Evolutionary conservation across 1,284 basidiomycete genomes (phyloP).

Genomic region (Moniliella sp.): DNA sequence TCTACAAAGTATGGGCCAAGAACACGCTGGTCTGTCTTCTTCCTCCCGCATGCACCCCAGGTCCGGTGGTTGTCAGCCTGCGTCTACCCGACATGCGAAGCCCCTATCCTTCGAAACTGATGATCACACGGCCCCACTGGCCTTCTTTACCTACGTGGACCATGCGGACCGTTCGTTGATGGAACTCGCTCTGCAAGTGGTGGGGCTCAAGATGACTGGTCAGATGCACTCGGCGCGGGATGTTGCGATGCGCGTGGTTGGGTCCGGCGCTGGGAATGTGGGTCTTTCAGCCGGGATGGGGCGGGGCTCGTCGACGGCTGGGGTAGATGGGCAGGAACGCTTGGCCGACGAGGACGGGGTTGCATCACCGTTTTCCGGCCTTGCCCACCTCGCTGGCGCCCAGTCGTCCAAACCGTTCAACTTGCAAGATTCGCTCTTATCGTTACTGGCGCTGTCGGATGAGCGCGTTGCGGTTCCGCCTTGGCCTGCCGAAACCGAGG

Average conservation of each 20-base stretch:
- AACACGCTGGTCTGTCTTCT: constrained; percentile 84
- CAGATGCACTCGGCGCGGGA: constrained; percentile 77
- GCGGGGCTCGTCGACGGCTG: background rate
- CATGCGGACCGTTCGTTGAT: constrained; percentile 73
- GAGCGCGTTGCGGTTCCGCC: no score
- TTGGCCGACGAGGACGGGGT: no score
- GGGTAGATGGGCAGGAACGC: background rate
- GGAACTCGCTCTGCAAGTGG: constrained; percentile 84
- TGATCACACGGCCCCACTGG: no score
- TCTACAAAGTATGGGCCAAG: constrained; percentile 71
- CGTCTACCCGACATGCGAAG: no score
- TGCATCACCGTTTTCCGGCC: no score
- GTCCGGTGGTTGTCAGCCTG: constrained; percentile 67
- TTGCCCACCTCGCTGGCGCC: no score
- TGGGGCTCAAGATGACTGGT: constrained; percentile 85
- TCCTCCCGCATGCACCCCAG: constrained; percentile 59
- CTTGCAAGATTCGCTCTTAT: no score
- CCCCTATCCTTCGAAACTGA: no score
- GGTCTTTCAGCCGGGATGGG: background rate
- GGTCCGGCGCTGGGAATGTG: constrained; percentile 10
- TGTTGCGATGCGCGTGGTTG: constrained; percentile 44
- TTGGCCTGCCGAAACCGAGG: no score
- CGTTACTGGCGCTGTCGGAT: no score
- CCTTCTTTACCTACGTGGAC: constrained; percentile 74
- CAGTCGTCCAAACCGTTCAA: no score